Evolutionary conservation across 768 basidiomycete genomes (phyloP).

Genomic region (Kwoniella europaea): DNA sequence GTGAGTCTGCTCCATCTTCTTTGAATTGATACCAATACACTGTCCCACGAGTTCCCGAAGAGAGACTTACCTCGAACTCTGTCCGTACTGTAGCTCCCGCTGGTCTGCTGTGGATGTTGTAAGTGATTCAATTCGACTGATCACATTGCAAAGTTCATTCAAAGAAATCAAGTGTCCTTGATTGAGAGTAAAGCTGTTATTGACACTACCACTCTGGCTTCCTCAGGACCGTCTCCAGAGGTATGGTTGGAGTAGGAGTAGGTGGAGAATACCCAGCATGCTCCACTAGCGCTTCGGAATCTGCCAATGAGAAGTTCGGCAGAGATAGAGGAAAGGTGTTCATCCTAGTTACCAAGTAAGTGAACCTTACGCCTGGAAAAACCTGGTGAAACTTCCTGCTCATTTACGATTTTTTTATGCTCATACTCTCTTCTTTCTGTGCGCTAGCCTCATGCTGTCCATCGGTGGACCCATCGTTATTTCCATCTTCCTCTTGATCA

Average conservation of each 20-base stretch:
- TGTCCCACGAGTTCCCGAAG: background rate
- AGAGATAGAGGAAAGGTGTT: slow-evolving; percentile 71
- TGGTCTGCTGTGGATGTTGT: slow-evolving; percentile 74
- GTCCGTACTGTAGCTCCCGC: slow-evolving; percentile 42
- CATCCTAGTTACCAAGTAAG: slow-evolving; percentile 76
- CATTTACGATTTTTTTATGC: background rate
- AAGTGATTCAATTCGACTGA: background rate
- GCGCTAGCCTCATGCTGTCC: slow-evolving; percentile 56
- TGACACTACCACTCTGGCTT: background rate
- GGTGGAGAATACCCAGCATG: slow-evolving; percentile 80
- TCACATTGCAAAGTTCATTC: too few species aligned
- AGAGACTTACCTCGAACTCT: too few species aligned
- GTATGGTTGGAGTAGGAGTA: slow-evolving; percentile 65
- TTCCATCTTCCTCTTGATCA: slow-evolving; percentile 70
- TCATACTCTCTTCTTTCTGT: background rate
- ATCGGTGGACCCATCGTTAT: slow-evolving; percentile 73
- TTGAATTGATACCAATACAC: too few species aligned
- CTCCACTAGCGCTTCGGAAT: slow-evolving; percentile 71
- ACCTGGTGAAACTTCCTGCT: background rate
- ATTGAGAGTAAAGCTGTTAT: too few species aligned
- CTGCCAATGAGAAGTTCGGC: slow-evolving; percentile 72
- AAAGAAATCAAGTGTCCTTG: too few species aligned
- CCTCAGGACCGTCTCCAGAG: slow-evolving; percentile 66
- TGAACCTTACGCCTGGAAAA: too few species aligned
- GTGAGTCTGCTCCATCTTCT: slow-evolving; percentile 54